A percentile compares a stretch with the other conserved stretches of the same genome.
phyloP scores from a whole-genome alignment of 495 filamentous ascomycete genomes.

The Penicillium simplicissimum region DNA sequence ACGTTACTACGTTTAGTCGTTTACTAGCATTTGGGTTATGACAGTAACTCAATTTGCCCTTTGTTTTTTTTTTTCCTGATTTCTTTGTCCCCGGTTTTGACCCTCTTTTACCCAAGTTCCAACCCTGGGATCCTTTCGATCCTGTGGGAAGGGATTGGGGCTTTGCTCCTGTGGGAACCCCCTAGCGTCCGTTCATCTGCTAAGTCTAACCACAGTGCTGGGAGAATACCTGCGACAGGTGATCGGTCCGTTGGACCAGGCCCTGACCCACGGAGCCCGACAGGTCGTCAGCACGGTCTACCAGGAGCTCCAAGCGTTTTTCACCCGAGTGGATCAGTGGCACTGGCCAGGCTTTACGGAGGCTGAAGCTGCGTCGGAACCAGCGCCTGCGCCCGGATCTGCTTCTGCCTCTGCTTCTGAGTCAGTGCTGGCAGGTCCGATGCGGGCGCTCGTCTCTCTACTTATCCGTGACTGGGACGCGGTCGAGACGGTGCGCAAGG shows the following conservation, averaged over 20 bases:
- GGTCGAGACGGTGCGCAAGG: conserved; percentile 43
- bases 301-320: conserved; percentile 43
- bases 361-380: conserved; percentile 14
- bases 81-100: background rate
- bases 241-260: conserved; percentile 34
- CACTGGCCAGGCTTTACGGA: conserved; percentile 25
- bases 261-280: conserved; percentile 39
- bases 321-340: conserved; percentile 38
- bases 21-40: background rate
- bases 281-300: conserved; percentile 46
- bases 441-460: conserved; percentile 35
- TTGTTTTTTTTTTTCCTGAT: background rate
- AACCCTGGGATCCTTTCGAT: background rate
- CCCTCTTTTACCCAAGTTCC: background rate
- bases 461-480: conserved; percentile 40
- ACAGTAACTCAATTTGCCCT: background rate
- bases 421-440: conserved; percentile 25
- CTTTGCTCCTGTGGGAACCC: conserved; percentile 22
- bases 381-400: background rate
- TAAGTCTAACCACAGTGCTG: conserved; percentile 34
- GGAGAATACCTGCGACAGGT: conserved; percentile 35
- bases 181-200: conserved; percentile 32
- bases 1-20: conserved; percentile 15
- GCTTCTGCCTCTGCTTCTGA: background rate
- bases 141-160: background rate